phyloP scores from a whole-genome alignment of 73 alveolate genomes.

The Paramecium caudatum region DNA sequence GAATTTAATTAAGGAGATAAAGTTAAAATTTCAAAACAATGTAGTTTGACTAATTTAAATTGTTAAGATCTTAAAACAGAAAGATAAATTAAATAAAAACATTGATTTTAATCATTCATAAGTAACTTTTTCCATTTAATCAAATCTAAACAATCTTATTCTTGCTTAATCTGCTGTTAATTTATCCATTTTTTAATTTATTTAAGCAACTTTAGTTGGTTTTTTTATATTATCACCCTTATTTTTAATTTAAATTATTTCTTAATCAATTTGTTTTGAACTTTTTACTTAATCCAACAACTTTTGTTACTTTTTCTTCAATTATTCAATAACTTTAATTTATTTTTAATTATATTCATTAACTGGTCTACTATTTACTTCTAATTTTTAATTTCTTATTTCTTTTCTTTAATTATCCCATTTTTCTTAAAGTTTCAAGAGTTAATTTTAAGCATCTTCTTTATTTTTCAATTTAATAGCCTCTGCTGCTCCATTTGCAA shows the following conservation, averaged over 20 bases:
- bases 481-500: constrained; percentile 55
- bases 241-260: not conserved
- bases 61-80: not conserved
- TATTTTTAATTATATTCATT: constrained; percentile 11
- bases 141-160: not conserved
- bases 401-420: constrained; percentile 54
- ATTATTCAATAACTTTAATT: not conserved
- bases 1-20: not conserved
- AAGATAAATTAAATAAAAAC: no score
- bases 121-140: constrained; percentile 9
- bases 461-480: constrained; percentile 5
- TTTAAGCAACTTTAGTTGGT: not conserved
- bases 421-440: not conserved
- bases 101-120: no score
- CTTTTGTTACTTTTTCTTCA: not conserved
- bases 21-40: not conserved
- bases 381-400: not conserved
- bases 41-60: not conserved
- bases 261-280: not conserved
- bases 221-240: not conserved
- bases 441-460: constrained; percentile 42
- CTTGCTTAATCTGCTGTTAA: not conserved
- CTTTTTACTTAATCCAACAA: not conserved
- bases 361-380: constrained; percentile 10
- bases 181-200: not conserved